Evolutionary conservation across 805 yeast species (phyloP).

Genomic region (Huiozyma naganishii): DNA sequence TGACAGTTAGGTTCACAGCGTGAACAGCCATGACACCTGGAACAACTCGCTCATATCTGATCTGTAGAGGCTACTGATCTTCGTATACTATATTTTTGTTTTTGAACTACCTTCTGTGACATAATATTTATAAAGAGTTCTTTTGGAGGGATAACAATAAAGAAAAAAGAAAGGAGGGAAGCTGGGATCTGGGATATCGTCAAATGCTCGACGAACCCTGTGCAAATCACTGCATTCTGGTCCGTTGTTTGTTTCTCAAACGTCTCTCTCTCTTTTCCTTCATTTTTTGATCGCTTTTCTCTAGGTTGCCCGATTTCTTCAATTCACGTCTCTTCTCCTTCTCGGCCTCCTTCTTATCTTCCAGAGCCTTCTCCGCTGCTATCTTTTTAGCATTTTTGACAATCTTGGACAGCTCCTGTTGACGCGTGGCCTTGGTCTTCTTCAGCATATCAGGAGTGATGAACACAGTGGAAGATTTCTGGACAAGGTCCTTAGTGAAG

Average conservation of each 20-base stretch:
- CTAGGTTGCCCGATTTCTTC: slow-evolving; percentile 61
- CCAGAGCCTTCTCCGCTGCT: slow-evolving; percentile 58
- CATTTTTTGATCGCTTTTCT: slow-evolving; percentile 67
- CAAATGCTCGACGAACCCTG: no score
- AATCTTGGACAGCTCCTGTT: slow-evolving; percentile 57
- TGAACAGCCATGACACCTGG: no score
- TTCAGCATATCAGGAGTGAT: slow-evolving; percentile 68
- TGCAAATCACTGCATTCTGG: slow-evolving; percentile 17
- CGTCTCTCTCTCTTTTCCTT: slow-evolving; percentile 75
- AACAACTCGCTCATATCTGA: no score
- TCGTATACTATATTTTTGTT: no score
- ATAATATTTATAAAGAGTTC: no score
- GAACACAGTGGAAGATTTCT: slow-evolving; percentile 35
- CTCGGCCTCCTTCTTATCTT: slow-evolving; percentile 59
- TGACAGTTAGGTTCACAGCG: no score
- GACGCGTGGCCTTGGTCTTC: slow-evolving; percentile 71
- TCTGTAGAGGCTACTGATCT: no score
- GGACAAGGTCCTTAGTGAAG: slow-evolving; percentile 31
- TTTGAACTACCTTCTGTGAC: no score
- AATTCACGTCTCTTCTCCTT: slow-evolving; percentile 51
- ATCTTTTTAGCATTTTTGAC: slow-evolving; percentile 54
- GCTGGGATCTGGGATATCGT: no score
- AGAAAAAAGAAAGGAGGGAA: no score
- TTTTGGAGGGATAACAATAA: no score
- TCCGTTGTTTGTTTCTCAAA: slow-evolving; percentile 50